Evolutionary conservation across 1,139 yeast species (phyloP).

Genomic region (Protomyces lactucae-debilis): DNA sequence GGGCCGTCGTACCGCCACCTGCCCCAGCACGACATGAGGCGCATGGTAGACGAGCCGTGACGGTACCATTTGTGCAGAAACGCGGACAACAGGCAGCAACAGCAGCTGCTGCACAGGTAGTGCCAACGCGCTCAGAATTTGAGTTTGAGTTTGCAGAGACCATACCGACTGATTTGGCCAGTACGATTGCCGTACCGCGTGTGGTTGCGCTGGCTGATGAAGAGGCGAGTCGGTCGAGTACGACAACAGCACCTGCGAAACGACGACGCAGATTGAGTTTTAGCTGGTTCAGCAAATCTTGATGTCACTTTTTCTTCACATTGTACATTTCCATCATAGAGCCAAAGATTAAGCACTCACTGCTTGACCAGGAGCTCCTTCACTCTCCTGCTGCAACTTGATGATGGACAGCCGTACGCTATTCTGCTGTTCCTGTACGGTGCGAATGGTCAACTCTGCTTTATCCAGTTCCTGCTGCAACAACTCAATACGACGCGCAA

Average conservation of each 20-base stretch:
- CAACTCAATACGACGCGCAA: conserved; percentile 80
- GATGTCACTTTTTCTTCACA: neutral
- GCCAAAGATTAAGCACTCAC: neutral
- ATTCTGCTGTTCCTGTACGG: conserved; percentile 14
- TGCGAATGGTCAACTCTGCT: conserved; percentile 4
- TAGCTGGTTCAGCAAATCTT: neutral
- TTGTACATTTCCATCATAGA: too few species aligned
- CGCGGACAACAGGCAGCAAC: neutral
- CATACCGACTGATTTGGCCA: neutral
- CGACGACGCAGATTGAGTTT: neutral
- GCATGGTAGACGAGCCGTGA: neutral
- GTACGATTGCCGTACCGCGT: neutral
- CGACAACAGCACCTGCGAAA: neutral
- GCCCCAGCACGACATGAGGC: neutral
- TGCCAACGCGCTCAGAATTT: neutral
- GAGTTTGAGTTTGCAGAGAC: neutral
- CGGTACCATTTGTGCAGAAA: neutral
- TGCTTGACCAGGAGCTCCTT: neutral
- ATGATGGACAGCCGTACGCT: conserved; percentile 8
- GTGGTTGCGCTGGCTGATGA: neutral
- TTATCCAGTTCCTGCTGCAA: conserved; percentile 61
- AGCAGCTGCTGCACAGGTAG: neutral
- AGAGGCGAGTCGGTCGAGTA: neutral
- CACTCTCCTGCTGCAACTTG: conserved; percentile 11
- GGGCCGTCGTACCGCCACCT: neutral